A percentile compares a stretch with the other conserved stretches of the same genome.
Evolutionary conservation across 2,329 filamentous ascomycete genomes (phyloP).

Genomic region (Fusarium annulatum): DNA sequence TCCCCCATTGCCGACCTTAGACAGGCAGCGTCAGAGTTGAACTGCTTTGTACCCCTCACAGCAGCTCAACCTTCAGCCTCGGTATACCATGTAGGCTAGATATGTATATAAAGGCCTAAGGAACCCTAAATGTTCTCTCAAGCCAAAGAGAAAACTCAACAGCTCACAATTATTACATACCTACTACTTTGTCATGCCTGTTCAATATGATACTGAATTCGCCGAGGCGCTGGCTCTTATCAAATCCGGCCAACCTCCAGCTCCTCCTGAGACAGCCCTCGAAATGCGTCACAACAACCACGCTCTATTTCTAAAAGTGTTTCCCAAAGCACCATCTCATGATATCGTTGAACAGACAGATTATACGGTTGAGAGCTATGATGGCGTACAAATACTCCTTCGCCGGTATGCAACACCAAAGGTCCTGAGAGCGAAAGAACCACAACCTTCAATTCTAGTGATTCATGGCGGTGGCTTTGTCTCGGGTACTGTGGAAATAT

Average conservation of each 20-base stretch:
- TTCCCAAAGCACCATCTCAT: slow-evolving; percentile 5
- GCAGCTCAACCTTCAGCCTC: neutral
- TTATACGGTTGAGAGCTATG: slow-evolving; percentile 27
- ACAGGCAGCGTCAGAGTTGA: neutral
- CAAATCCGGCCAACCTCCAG: slow-evolving; percentile 8
- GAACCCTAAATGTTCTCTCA: neutral
- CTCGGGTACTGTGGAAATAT: slow-evolving; percentile 11
- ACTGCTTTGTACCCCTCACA: neutral
- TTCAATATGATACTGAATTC: slow-evolving; percentile 35
- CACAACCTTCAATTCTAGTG: slow-evolving; percentile 24
- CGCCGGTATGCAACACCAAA: slow-evolving; percentile 23
- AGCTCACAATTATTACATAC: neutral
- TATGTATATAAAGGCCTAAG: slow-evolving; percentile 8
- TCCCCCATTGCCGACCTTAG: neutral
- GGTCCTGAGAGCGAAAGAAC: slow-evolving; percentile 6
- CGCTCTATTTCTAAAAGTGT: slow-evolving; percentile 1
- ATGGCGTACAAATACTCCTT: slow-evolving; percentile 22
- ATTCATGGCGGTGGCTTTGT: slow-evolving; percentile 37
- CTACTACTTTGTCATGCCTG: slow-evolving; percentile 10
- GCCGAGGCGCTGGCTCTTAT: slow-evolving; percentile 28
- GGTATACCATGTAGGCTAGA: neutral
- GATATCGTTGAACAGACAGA: slow-evolving; percentile 18
- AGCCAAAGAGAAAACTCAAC: neutral
- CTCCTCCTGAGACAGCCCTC: slow-evolving; percentile 18
- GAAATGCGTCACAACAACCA: slow-evolving; percentile 21